Conservation (phyloP, 768 basidiomycete genomes). For the Filobasidium wieringae region DNA sequence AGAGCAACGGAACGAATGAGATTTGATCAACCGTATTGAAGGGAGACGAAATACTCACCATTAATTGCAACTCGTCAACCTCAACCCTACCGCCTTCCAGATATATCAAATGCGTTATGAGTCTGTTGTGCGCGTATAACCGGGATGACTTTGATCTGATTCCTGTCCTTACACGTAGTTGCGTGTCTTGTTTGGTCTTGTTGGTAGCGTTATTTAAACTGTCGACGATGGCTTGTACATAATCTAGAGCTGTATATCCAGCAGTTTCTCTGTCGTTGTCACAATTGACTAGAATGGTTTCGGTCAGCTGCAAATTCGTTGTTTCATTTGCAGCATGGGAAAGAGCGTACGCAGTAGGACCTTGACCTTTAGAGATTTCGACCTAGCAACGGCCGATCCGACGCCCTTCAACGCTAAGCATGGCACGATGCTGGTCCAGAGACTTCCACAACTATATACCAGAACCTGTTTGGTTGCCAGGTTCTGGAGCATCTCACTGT, state of each 20-base stretch:
- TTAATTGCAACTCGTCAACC: slow-evolving; percentile 53
- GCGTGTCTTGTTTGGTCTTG: slow-evolving; percentile 40
- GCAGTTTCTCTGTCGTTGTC: slow-evolving; percentile 83
- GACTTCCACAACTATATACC: slow-evolving; percentile 83
- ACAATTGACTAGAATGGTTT: slow-evolving; percentile 54
- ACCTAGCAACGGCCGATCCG: slow-evolving; percentile 62
- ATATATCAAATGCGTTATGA: slow-evolving; percentile 75
- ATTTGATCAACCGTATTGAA: no score
- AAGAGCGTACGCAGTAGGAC: slow-evolving; percentile 60
- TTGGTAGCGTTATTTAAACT: slow-evolving; percentile 49
- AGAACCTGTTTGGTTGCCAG: slow-evolving; percentile 54
- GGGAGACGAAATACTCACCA: slow-evolving; percentile 41
- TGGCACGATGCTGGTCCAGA: slow-evolving; percentile 93
- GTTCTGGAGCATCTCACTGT: slow-evolving; percentile 61
- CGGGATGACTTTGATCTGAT: slow-evolving; percentile 21
- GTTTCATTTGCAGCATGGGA: slow-evolving; percentile 5
- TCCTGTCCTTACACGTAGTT: background rate
- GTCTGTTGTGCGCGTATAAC: slow-evolving; percentile 59
- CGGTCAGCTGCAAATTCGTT: background rate
- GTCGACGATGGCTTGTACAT: slow-evolving; percentile 62
- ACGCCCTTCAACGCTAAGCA: slow-evolving; percentile 77
- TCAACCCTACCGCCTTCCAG: slow-evolving; percentile 52
- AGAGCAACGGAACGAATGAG: background rate
- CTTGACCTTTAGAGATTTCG: slow-evolving; percentile 60
- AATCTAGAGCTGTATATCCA: slow-evolving; percentile 71